Base-by-base conservation (phyloP, 2,329 filamentous ascomycete species). In the Mycosphaerella sp. region DNA sequence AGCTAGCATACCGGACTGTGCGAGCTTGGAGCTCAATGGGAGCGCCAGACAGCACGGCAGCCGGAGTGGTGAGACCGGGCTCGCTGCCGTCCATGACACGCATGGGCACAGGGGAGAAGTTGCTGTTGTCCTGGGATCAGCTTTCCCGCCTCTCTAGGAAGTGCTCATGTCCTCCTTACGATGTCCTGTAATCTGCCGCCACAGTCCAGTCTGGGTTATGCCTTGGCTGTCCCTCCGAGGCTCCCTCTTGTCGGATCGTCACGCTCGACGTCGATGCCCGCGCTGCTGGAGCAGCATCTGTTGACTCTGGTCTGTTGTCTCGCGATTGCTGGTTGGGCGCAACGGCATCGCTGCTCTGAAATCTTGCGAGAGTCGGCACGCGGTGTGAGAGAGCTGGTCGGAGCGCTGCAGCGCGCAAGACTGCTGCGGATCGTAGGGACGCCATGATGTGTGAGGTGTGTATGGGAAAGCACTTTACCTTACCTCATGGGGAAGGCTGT, bases 11-110 rank as follows among this genome's bases (percentile, higher is more conserved):
- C 91, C 92, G 86, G 66, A 97, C 95, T 64, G 87, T 92, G 65
- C 93, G 84, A 59, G 88, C 91, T 76, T 98, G 91, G 14, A 98
- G 82, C 70, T 98, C 95, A 53, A 91, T 82, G 31, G 93, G 95
- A 45, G 93, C 93, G 48, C 92, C 93, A 3, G 93, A 97, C 32
- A 96, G 79, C 29, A 93, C 81, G 56, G 90, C 89, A 26, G 92
- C 93, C 48, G 91, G 83, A 41, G 93, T 79, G 55, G 83, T 76
- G 3, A 86, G 81, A 39, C 78, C 81, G 42, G 86, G 83, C 74
- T 97, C 92, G 69, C 86, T 95, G 66, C 91, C 93, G 68, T 95
- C 86, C 81, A 95, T 89, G 57, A 96, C 80, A 61, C 84, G 81
- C 76, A 87, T 91, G 55, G 93, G 92, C 21, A 96, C 84, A 17